Conservation (phyloP, 495 filamentous ascomycete species). For the Chaetomium fimeti region DNA sequence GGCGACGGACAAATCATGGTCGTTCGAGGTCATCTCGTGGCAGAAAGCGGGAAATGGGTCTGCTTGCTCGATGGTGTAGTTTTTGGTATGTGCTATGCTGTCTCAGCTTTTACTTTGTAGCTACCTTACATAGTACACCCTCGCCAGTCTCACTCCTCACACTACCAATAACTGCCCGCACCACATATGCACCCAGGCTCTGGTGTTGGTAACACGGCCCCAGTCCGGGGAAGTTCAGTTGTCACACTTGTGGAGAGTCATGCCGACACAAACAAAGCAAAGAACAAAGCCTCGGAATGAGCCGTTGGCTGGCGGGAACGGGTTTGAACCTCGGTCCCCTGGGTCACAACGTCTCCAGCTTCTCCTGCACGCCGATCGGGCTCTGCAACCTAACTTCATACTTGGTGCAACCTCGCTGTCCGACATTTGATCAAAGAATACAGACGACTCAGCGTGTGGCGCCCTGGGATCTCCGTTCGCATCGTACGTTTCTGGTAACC, state of each 20-base stretch:
- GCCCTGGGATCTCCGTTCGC: not conserved
- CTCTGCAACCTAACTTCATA: not conserved
- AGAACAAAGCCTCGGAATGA: not conserved
- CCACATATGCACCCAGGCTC: too few relatives aligned
- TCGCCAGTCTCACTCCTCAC: too few relatives aligned
- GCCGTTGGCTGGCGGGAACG: not conserved
- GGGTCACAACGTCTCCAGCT: not conserved
- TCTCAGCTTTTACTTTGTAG: too few relatives aligned
- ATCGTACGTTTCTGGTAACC: too few relatives aligned
- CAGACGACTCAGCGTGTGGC: not conserved
- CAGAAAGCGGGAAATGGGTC: too few relatives aligned
- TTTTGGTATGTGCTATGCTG: too few relatives aligned
- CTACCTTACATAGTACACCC: too few relatives aligned
- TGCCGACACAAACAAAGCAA: not conserved
- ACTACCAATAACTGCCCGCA: too few relatives aligned
- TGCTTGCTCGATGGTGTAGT: too few relatives aligned
- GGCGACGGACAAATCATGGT: too few relatives aligned
- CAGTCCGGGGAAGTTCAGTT: not conserved
- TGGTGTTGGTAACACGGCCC: not conserved
- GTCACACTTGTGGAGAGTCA: not conserved
- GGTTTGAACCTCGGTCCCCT: not conserved
- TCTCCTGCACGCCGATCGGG: slow-evolving; percentile 2
- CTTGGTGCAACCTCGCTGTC: not conserved
- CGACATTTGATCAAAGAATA: not conserved
- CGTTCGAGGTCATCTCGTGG: too few relatives aligned